These are phyloP conservation scores for Exsudoporus frostii DNA, from an alignment of 768 basidiomycete species.

Conservation along the genomic window DNA sequence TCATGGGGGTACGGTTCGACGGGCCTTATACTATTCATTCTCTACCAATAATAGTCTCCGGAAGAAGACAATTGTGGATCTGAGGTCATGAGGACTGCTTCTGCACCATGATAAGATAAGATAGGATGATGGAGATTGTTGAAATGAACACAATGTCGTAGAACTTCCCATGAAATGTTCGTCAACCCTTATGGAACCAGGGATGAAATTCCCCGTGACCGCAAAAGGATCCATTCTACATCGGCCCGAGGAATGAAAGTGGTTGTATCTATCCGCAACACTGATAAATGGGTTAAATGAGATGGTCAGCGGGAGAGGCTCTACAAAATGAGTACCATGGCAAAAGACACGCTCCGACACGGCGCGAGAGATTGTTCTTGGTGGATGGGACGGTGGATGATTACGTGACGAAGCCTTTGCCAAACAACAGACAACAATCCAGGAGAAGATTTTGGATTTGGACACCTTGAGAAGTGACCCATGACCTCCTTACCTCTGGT, in stretches of 20 bases:
- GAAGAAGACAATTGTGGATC: too few relatives aligned
- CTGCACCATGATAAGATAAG: background rate
- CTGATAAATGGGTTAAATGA: background rate
- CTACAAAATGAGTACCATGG: too few relatives aligned
- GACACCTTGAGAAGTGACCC: background rate
- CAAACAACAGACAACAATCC: slow-evolving; percentile 21
- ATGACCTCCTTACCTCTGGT: slow-evolving; percentile 37
- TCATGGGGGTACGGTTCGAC: background rate
- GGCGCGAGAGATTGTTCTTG: too few relatives aligned
- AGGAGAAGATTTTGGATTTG: slow-evolving; percentile 6
- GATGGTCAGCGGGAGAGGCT: too few relatives aligned
- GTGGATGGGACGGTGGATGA: too few relatives aligned
- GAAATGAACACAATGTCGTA: background rate
- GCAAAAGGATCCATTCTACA: background rate
- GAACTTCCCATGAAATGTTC: background rate
- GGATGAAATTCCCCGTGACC: background rate
- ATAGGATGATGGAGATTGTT: too few relatives aligned
- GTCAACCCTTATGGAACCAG: background rate
- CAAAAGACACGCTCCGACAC: too few relatives aligned
- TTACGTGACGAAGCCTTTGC: background rate
- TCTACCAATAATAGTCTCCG: background rate
- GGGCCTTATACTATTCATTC: background rate
- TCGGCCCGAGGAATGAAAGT: too few relatives aligned
- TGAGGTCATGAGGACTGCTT: too few relatives aligned
- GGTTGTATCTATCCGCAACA: too few relatives aligned